Evolutionary conservation across 2,329 filamentous ascomycete species (phyloP).

Genomic region (Taxawa tesnikishii): DNA sequence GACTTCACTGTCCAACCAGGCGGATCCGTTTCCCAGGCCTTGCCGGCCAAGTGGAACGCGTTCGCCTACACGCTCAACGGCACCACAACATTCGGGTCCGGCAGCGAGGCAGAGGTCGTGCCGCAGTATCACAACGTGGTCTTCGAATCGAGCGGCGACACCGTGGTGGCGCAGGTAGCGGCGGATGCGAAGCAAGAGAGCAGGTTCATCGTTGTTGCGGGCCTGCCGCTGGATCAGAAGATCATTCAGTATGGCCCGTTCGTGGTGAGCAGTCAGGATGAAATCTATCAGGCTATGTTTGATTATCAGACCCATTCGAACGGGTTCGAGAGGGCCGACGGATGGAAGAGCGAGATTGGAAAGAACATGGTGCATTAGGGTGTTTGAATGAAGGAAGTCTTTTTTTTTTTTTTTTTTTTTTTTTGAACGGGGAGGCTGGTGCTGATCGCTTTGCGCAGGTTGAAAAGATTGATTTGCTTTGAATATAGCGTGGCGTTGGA

Average conservation of each 20-base stretch:
- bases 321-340: constrained; percentile 66
- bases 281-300: constrained; percentile 63
- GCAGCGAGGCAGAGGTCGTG: constrained; percentile 40
- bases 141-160: constrained; percentile 69
- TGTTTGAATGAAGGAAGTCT: no score
- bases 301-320: constrained; percentile 64
- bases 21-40: constrained; percentile 58
- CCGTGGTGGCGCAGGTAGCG: constrained; percentile 57
- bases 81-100: constrained; percentile 49
- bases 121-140: constrained; percentile 77
- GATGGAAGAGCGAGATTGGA: constrained; percentile 79
- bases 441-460: no score
- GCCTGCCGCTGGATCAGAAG: constrained; percentile 66
- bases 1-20: constrained; percentile 74
- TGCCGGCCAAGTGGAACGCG: constrained; percentile 77
- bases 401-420: no score
- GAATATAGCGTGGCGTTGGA: no score
- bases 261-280: constrained; percentile 59
- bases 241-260: constrained; percentile 80
- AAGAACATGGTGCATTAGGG: constrained; percentile 48
- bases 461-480: no score
- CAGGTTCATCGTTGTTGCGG: constrained; percentile 60
- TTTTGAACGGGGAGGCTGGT: no score
- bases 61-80: constrained; percentile 82
- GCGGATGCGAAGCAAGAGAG: constrained; percentile 49